Conservation (phyloP, 805 yeast genomes). For the Lipomyces yamanashiensis region DNA sequence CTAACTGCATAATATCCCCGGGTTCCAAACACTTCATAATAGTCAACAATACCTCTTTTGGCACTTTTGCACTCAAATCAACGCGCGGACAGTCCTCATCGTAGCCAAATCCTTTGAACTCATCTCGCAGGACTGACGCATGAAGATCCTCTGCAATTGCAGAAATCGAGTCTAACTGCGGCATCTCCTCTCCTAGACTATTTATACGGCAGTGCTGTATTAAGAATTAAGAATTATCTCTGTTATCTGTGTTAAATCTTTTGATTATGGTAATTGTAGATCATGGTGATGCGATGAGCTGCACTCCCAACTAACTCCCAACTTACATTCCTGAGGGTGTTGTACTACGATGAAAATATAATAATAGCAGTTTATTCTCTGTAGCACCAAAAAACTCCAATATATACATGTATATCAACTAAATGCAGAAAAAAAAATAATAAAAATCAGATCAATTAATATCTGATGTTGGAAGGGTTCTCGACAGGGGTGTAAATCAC, state of each 20-base stretch:
- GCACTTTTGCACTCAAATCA: slow-evolving; percentile 15
- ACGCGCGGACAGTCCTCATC: neutral
- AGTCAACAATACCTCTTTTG: slow-evolving; percentile 20
- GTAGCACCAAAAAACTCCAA: neutral
- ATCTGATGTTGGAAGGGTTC: slow-evolving; percentile 11
- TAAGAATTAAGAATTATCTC: no score
- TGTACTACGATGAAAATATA: no score
- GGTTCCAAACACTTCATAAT: slow-evolving; percentile 11
- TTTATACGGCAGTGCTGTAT: no score
- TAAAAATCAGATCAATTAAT: neutral
- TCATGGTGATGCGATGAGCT: no score
- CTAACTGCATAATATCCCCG: neutral
- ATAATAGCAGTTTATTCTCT: neutral
- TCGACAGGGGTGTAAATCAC: slow-evolving; percentile 31
- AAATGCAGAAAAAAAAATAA: neutral
- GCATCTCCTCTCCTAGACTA: no score
- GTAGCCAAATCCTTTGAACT: neutral
- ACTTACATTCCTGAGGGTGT: no score
- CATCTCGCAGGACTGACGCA: neutral
- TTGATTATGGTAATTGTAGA: no score
- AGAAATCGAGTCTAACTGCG: no score
- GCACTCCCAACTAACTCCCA: no score
- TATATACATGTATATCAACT: neutral
- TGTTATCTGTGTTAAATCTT: no score
- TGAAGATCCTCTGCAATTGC: no score